A percentile compares a stretch with the other conserved stretches of the same genome.
These are phyloP conservation scores for Myriosclerotinia curreyana DNA, from an alignment of 2,329 filamentous ascomycete species.

Conservation along the genomic window DNA sequence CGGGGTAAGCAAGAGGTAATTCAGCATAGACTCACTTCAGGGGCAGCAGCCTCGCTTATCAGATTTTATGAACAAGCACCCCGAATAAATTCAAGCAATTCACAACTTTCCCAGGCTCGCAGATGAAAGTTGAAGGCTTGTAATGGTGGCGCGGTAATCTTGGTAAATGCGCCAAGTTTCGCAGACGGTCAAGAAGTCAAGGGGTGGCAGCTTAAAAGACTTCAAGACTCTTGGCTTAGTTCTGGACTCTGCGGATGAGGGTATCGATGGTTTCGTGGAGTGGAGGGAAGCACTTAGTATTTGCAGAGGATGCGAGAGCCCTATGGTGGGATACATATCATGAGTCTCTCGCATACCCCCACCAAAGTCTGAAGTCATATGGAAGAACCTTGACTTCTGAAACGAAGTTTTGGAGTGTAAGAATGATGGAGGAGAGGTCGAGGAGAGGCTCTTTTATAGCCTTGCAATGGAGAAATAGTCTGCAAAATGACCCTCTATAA, in stretches of 20 bases:
- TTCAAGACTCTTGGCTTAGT: neutral
- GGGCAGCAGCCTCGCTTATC: slow-evolving; percentile 8
- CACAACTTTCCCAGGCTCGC: neutral
- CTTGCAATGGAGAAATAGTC: rapidly evolving
- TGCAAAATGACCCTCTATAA: neutral
- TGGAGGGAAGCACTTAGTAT: neutral
- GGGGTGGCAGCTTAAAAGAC: rapidly evolving
- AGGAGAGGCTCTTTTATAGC: neutral
- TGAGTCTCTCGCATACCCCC: neutral
- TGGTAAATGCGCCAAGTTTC: neutral
- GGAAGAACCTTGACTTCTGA: too few relatives aligned
- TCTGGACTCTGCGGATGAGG: neutral
- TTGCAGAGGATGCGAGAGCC: neutral
- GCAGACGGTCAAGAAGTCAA: neutral
- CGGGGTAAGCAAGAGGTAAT: neutral
- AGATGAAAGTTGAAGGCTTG: neutral
- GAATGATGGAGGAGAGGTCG: neutral
- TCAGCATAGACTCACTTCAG: neutral
- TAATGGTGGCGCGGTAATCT: neutral
- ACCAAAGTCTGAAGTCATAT: rapidly evolving
- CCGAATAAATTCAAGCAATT: neutral
- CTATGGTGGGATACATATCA: rapidly evolving
- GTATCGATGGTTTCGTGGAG: neutral
- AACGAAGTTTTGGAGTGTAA: too few relatives aligned
- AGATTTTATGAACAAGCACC: neutral